Evolutionary conservation across 2,329 filamentous ascomycete species (phyloP), one percentile per base, ranked within the genome.

Genomic region (Pseudocercospora macadamiae): DNA sequence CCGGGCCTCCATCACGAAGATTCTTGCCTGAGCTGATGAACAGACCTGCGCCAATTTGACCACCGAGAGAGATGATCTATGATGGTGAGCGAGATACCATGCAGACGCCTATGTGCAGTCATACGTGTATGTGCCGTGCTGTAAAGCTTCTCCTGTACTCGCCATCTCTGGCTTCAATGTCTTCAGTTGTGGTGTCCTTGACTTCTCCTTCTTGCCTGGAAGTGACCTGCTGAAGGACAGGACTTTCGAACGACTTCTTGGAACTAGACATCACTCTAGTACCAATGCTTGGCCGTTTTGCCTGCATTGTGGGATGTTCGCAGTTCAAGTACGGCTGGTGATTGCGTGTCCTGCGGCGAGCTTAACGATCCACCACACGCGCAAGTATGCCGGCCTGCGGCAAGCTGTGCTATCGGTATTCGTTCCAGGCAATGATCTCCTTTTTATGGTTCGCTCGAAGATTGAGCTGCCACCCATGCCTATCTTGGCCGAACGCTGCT

Each of bases 1-100:
- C 73, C 28, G 80, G 80, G n/a, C 80, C 80, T 65, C 77, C 78
- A 3, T 72, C 77, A n/a, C 76, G 74, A 32, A 82, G 73, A 3
- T 78, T 76, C 34, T 72, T 70, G 28, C 80, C 80, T 39, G 76
- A 77, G 32, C 77, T 76, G 47, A 82, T 79, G 67, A 82, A 83
- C 3, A 83, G 71, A 65, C 81, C 80, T 14, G 80, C 82, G 28
- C 80, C 80, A 54, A 82, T 79, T 30, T 68, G 69, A 2, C 70
- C 66, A 25, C 66, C 68, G 16, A 70, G 63, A 47, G 66, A 68
- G 23, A 70, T 69, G 52, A 69, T 62, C 58, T 69, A 59, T 26
- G 63, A 62, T 21, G 23, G 3, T 62, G 55, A 28, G 36, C 59
- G 30, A 26, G 47, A 48, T 18, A 30, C 14, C 0, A 53, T 18